Evolutionary conservation across 225 moss, liverwort and hornwort genomes (phyloP).

Genomic region (Pleurozium schreberi): DNA sequence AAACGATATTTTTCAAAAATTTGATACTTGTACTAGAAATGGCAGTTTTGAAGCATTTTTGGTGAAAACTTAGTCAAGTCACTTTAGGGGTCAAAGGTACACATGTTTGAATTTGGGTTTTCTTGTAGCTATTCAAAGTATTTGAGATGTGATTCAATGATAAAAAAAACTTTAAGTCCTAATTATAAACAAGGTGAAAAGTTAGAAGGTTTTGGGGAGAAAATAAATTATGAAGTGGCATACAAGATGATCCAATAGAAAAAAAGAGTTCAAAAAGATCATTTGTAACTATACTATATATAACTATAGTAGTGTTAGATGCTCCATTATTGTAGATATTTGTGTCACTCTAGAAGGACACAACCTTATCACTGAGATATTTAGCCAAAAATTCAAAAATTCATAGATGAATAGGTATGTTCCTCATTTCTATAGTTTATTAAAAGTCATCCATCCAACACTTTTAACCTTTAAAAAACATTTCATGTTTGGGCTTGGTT

Average conservation of each 20-base stretch:
- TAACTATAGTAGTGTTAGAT: fast-evolving
- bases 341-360: fast-evolving
- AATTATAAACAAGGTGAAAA: not conserved
- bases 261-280: not conserved
- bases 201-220: no score
- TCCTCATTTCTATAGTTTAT: not conserved
- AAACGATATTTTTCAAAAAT: no score
- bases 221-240: fast-evolving
- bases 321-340: fast-evolving
- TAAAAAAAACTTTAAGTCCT: not conserved
- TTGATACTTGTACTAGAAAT: no score
- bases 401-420: fast-evolving
- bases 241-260: not conserved
- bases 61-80: no score
- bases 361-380: not conserved
- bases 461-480: no score
- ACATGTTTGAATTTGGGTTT: not conserved
- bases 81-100: no score
- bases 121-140: not conserved
- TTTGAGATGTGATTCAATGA: not conserved
- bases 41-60: no score
- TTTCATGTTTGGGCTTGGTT: no score
- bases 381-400: not conserved
- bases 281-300: not conserved
- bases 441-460: not conserved